Evolutionary conservation across 495 filamentous ascomycete species (phyloP).

Genomic region (Penicillium mononematosum): DNA sequence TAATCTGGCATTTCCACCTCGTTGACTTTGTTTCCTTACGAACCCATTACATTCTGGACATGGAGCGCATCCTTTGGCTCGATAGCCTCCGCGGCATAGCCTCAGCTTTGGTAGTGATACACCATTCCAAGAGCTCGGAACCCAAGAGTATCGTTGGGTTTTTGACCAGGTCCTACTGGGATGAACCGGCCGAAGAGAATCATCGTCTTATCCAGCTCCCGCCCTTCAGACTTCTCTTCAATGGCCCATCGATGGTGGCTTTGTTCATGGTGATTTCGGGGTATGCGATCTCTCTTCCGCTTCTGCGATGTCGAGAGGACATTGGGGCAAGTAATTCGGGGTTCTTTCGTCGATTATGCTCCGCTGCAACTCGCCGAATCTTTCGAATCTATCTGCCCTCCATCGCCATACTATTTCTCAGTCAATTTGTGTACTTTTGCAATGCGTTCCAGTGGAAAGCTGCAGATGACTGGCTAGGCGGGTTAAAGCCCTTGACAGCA

Average conservation of each 20-base stretch:
- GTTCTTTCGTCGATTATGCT: constrained; percentile 23
- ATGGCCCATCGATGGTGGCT: constrained; percentile 25
- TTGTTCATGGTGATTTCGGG: constrained; percentile 31
- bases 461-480: constrained; percentile 5
- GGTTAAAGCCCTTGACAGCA: constrained; percentile 19
- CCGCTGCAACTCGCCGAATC: constrained; percentile 24
- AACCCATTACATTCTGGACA: neutral
- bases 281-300: constrained; percentile 26
- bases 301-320: constrained; percentile 18
- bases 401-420: constrained; percentile 15
- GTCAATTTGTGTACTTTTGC: constrained; percentile 23
- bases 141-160: neutral
- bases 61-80: constrained; percentile 29
- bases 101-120: constrained; percentile 19
- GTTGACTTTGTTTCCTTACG: neutral
- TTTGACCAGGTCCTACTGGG: constrained; percentile 22
- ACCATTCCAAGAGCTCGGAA: constrained; percentile 24
- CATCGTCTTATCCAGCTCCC: constrained; percentile 24
- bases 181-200: constrained; percentile 24
- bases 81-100: constrained; percentile 32
- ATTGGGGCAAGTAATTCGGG: neutral
- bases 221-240: constrained; percentile 25
- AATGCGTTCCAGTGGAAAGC: constrained; percentile 22
- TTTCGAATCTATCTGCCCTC: constrained; percentile 29
- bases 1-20: neutral